Conservation (phyloP, 2,329 filamentous ascomycete genomes). For the Beauveria scarabaeidicola region DNA sequence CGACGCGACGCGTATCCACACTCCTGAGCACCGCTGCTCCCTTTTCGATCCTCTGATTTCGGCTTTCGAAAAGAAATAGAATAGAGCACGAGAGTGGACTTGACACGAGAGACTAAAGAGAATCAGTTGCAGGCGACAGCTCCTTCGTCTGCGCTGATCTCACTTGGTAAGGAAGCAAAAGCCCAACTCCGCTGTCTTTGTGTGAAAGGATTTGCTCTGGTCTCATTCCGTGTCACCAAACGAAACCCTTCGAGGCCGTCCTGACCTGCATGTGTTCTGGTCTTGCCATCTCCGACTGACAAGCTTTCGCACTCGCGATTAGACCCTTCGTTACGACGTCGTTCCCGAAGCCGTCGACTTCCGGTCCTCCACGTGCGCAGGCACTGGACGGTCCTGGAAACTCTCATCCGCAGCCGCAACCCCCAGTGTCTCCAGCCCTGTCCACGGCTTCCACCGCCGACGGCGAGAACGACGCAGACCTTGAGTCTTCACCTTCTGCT, state of each 20-base stretch:
- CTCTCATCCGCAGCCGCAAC: constrained; percentile 26
- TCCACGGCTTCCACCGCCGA: constrained; percentile 55
- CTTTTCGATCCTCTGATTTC: constrained; percentile 4
- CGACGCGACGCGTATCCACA: constrained; percentile 13
- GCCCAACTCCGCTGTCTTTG: background rate
- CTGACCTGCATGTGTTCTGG: background rate
- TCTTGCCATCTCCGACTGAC: background rate
- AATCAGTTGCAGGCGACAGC: constrained; percentile 51
- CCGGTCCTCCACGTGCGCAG: constrained; percentile 49
- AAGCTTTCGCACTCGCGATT: background rate
- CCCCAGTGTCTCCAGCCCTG: constrained; percentile 49
- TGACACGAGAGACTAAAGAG: constrained; percentile 29
- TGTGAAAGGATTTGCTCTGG: background rate
- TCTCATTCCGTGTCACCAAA: background rate
- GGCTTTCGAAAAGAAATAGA: constrained; percentile 13
- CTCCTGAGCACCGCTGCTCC: constrained; percentile 7
- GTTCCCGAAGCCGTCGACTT: constrained; percentile 39
- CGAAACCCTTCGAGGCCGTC: background rate
- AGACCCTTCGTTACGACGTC: constrained; percentile 42
- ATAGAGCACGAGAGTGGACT: constrained; percentile 14
- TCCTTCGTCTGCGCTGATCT: constrained; percentile 56
- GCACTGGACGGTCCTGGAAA: constrained; percentile 48
- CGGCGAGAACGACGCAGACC: constrained; percentile 38
- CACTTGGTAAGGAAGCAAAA: constrained; percentile 35
- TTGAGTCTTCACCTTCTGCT: constrained; percentile 48